These are phyloP conservation scores for Cucurbita argyrosperma DNA, from an alignment of 306 rosid genomes.

Conservation along the genomic window DNA sequence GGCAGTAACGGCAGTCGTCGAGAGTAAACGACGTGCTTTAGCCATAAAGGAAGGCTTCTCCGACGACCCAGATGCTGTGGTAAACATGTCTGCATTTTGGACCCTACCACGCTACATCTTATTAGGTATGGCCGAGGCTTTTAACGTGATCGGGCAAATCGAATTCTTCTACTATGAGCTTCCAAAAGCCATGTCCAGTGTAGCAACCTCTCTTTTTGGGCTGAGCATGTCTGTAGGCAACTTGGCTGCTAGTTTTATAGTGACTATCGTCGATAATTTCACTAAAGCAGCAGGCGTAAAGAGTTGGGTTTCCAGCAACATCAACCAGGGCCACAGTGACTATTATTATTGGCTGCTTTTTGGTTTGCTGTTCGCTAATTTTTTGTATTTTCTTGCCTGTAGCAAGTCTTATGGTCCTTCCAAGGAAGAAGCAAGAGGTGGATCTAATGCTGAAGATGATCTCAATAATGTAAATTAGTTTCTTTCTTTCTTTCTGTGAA, in stretches of 20 bases:
- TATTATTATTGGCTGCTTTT: slow-evolving; percentile 17
- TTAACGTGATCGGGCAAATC: slow-evolving; percentile 10
- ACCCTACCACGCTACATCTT: slow-evolving; percentile 1
- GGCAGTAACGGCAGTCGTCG: slow-evolving; percentile 7
- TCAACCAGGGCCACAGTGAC: slow-evolving; percentile 25
- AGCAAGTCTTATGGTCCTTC: slow-evolving; percentile 14
- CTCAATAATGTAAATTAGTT: not conserved
- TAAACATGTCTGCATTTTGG: slow-evolving; percentile 22
- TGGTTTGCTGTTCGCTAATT: not conserved
- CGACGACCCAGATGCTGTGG: slow-evolving; percentile 11
- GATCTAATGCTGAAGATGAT: not conserved
- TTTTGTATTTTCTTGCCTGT: slow-evolving; percentile 7
- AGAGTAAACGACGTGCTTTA: slow-evolving; percentile 8
- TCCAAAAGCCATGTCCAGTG: slow-evolving; percentile 13
- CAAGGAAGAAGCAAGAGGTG: not conserved
- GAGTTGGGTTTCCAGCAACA: slow-evolving; percentile 40
- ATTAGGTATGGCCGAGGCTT: slow-evolving; percentile 5
- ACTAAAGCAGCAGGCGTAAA: slow-evolving; percentile 18
- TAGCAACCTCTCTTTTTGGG: slow-evolving; percentile 3
- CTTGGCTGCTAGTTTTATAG: slow-evolving; percentile 9
- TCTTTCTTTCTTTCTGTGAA: too few relatives aligned
- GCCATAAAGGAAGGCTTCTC: slow-evolving; percentile 16
- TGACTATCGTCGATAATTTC: slow-evolving; percentile 5
- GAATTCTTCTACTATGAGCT: slow-evolving; percentile 16
- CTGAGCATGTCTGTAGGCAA: not conserved